Conservation (phyloP, 306 rosid genomes). For the Dicorynia guianensis region DNA sequence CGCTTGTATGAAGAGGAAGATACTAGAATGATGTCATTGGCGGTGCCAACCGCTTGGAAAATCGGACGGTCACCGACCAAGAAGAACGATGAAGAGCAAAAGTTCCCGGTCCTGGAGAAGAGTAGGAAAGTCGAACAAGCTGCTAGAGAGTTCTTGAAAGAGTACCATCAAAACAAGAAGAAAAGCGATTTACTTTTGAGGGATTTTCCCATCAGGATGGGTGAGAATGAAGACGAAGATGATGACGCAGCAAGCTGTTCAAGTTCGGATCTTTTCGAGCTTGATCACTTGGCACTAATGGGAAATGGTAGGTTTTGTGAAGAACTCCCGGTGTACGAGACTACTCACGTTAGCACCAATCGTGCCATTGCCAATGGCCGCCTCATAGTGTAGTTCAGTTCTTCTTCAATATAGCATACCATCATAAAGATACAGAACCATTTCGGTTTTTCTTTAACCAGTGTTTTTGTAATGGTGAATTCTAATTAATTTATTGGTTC, state of each 20-base stretch:
- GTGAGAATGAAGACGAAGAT: not conserved
- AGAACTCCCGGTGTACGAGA: constrained; percentile 94
- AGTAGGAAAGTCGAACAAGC: constrained; percentile 49
- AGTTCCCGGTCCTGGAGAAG: constrained; percentile 45
- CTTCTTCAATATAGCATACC: not conserved
- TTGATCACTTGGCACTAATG: constrained; percentile 67
- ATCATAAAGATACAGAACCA: constrained; percentile 31
- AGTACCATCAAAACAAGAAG: constrained; percentile 55
- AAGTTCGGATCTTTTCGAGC: constrained; percentile 98
- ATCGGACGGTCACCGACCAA: constrained; percentile 50
- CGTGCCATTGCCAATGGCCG: constrained; percentile 76
- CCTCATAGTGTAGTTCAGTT: constrained; percentile 50
- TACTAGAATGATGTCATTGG: constrained; percentile 42
- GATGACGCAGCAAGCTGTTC: constrained; percentile 74
- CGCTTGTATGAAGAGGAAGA: constrained; percentile 55
- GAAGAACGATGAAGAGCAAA: constrained; percentile 46
- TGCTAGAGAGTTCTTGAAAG: constrained; percentile 60
- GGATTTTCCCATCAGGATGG: constrained; percentile 37
- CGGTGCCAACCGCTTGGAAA: constrained; percentile 70
- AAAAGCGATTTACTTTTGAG: constrained; percentile 46
- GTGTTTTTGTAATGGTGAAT: not conserved
- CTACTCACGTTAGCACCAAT: constrained; percentile 66
- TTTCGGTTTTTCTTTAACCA: not conserved
- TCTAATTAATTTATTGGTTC: not conserved
- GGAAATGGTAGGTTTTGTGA: constrained; percentile 59